Percentiles rank a stretch among this genome's conserved stretches.
phyloP scores from a whole-genome alignment of 2,329 filamentous ascomycete species.

The Claviceps quebecensis region DNA sequence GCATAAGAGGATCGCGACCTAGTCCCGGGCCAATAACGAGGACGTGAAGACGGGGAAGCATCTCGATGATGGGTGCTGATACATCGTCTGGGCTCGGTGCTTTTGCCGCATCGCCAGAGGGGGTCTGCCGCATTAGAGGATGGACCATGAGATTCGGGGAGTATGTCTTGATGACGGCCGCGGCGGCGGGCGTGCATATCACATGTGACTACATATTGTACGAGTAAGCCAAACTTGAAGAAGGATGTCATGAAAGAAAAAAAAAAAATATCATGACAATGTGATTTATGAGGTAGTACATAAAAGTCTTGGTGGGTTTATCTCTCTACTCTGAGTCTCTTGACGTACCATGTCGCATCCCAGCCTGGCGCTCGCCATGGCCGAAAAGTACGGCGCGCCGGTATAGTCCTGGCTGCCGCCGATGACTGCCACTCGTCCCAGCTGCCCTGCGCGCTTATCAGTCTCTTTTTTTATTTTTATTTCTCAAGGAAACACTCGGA shows the following conservation, averaged over 20 bases:
- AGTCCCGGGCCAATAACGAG: slow-evolving; percentile 87
- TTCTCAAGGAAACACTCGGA: neutral
- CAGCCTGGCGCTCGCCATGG: slow-evolving; percentile 84
- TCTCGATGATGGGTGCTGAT: slow-evolving; percentile 54
- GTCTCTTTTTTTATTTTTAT: neutral
- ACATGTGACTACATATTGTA: slow-evolving; percentile 65
- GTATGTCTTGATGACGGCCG: slow-evolving; percentile 87
- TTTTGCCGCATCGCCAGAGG: slow-evolving; percentile 26
- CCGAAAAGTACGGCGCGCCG: slow-evolving; percentile 93
- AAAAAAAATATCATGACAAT: too few relatives aligned
- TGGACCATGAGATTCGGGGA: slow-evolving; percentile 98
- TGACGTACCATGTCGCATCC: slow-evolving; percentile 71
- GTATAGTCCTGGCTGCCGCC: slow-evolving; percentile 95
- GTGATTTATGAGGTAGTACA: too few relatives aligned
- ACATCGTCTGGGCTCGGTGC: slow-evolving; percentile 42
- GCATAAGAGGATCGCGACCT: slow-evolving; percentile 80
- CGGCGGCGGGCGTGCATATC: slow-evolving; percentile 84
- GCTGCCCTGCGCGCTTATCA: slow-evolving; percentile 50
- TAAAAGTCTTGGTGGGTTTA: too few relatives aligned
- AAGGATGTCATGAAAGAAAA: too few relatives aligned
- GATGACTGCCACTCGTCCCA: slow-evolving; percentile 84
- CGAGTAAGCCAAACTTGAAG: neutral
- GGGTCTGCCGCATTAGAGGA: slow-evolving; percentile 74
- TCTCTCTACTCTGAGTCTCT: too few relatives aligned
- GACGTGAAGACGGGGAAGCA: slow-evolving; percentile 79